Base-by-base conservation (phyloP, 1,139 yeast species). In the Pichia cactophila region DNA sequence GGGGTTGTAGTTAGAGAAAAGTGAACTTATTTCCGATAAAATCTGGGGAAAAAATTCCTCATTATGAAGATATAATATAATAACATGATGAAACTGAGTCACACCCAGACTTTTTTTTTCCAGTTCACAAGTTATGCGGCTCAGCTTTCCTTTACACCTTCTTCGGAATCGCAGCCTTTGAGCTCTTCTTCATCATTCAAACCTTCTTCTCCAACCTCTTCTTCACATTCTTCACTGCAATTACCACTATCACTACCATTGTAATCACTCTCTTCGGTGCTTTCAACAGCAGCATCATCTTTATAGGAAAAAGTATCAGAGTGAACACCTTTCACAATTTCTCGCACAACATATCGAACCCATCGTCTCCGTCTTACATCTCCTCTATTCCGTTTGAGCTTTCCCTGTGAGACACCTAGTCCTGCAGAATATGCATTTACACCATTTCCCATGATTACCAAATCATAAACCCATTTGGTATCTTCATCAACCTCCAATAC, bases 401-500 rank as follows among this genome's bases (percentile, higher is more conserved):
- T 54, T 17, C 14, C 54, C 16, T 54, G 55, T 20, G 28, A 48
- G 44, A 33, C 49, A 28, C 33, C 56, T 50, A 45, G 55, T 41
- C 45, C 63, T 55, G 49, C 54, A 35, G 47, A 41, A 33, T 47
- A 44, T 4, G 54, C 50, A 14, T 44, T 43, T 9, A 46, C 46
- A 2, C 53, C 53, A 23, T 56, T 52, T 28, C 56, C 54, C 52
- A 51, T 57, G n/a, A 50, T 47, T 8, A 55, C 47, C 5, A 52
- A 62, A 63, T 85, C 94, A 62, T 85, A 85, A 20, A 83, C 89
- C 92, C 92, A 85, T 64, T 85, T 85, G 42, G 83, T 84, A 49
- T 80, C 87, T 37, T 75, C 70, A 63, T 84, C 90, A 37, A 82
- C 71, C 42, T 70, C 71, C 10, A 83, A 80, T 45, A 79, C 65